Percentiles rank a stretch among this genome's conserved stretches.
Evolutionary conservation across 2,329 filamentous ascomycete species (phyloP).

Genomic region (Fusarium sp.): DNA sequence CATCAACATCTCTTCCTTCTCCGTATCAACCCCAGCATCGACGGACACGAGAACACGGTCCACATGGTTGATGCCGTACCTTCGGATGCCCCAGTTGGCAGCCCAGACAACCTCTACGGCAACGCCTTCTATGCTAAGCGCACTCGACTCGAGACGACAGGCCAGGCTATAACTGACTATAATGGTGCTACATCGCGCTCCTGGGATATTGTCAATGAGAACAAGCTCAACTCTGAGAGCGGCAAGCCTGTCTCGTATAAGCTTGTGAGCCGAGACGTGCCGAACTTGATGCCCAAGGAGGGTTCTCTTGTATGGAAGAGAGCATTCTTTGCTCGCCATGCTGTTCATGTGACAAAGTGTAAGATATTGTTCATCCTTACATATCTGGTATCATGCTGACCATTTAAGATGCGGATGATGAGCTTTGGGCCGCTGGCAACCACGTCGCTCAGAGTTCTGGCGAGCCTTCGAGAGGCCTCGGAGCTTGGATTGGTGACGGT

Average conservation of each 20-base stretch:
- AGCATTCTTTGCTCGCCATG: slow-evolving; percentile 86
- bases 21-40: slow-evolving; percentile 85
- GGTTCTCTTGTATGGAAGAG: slow-evolving; percentile 88
- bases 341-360: slow-evolving; percentile 91
- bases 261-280: slow-evolving; percentile 86
- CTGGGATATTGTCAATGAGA: slow-evolving; percentile 91
- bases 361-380: slow-evolving; percentile 46
- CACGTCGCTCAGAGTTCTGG: slow-evolving; percentile 91
- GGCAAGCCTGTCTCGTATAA: slow-evolving; percentile 89
- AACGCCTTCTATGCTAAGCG: slow-evolving; percentile 90
- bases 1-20: slow-evolving; percentile 96
- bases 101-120: slow-evolving; percentile 84
- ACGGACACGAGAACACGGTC: slow-evolving; percentile 84
- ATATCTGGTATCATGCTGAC: not conserved
- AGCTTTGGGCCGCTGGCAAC: slow-evolving; percentile 85
- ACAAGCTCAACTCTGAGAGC: slow-evolving; percentile 82
- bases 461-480: slow-evolving; percentile 76
- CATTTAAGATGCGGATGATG: slow-evolving; percentile 75
- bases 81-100: slow-evolving; percentile 79
- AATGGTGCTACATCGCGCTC: slow-evolving; percentile 80
- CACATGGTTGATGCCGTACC: slow-evolving; percentile 83
- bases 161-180: slow-evolving; percentile 79
- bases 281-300: slow-evolving; percentile 79
- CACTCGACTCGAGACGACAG: slow-evolving; percentile 78
- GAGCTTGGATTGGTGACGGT: slow-evolving; percentile 81